phyloP scores from a whole-genome alignment of 768 basidiomycete genomes.

The Panaeolus papilionaceus region DNA sequence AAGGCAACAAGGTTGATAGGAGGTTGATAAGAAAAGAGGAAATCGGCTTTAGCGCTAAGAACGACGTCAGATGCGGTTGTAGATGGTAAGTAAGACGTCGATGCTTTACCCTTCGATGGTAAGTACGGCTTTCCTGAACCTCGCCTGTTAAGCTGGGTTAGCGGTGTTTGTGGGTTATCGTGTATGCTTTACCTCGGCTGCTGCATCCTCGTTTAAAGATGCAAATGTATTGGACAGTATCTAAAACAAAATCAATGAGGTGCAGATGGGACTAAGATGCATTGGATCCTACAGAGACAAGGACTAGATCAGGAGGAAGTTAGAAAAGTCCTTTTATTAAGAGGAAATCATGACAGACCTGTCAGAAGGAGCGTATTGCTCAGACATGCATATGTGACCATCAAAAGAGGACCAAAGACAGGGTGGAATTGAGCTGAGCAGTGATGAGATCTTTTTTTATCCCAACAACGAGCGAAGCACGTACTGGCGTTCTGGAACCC shows the following conservation, averaged over 20 bases:
- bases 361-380: conserved; percentile 94
- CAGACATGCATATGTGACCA: conserved; percentile 90
- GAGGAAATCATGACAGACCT: conserved; percentile 44
- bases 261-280: not conserved
- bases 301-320: conserved; percentile 49
- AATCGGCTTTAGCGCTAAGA: conserved; percentile 82
- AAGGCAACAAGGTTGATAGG: conserved; percentile 92
- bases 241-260: conserved; percentile 40
- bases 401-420: conserved; percentile 88
- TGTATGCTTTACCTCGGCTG: conserved; percentile 70
- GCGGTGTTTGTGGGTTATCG: not conserved
- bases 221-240: conserved; percentile 97
- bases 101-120: conserved; percentile 85
- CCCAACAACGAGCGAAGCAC: conserved; percentile 33
- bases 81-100: not conserved
- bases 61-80: conserved; percentile 13
- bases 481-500: conserved; percentile 85
- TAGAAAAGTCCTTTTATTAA: not conserved
- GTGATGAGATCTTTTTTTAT: not conserved
- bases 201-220: conserved; percentile 91
- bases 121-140: conserved; percentile 93
- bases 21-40: conserved; percentile 92
- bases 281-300: conserved; percentile 69
- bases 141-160: conserved; percentile 58
- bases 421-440: conserved; percentile 77